A percentile compares a stretch with the other conserved stretches of the same genome.
Evolutionary conservation across 352 stramenopile species (phyloP).

Genomic region (Phytophthora chlamydospora): DNA sequence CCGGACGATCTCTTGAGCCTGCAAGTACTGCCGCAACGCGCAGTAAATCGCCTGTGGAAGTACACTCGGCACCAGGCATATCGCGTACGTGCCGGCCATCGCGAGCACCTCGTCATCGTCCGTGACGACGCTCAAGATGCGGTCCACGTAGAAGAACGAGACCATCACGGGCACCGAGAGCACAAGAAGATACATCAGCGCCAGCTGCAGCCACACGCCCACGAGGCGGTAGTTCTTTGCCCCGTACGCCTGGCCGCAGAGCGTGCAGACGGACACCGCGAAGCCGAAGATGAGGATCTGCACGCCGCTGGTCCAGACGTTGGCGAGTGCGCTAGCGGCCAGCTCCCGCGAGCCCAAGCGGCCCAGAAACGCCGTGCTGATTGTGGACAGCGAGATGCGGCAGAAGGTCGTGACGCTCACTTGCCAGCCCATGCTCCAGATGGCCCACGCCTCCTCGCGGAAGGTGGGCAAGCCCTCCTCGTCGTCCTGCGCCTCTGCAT

Average conservation of each 20-base stretch:
- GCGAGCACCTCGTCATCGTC: slow-evolving; percentile 67
- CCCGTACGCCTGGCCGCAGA: slow-evolving; percentile 82
- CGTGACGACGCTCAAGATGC: slow-evolving; percentile 68
- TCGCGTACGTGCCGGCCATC: slow-evolving; percentile 69
- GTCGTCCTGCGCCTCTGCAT: slow-evolving; percentile 1
- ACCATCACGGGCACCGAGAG: slow-evolving; percentile 77
- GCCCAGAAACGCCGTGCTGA: slow-evolving; percentile 80
- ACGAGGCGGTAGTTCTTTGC: slow-evolving; percentile 82
- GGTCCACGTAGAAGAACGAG: slow-evolving; percentile 85
- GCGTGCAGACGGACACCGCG: slow-evolving; percentile 78
- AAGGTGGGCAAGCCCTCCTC: slow-evolving; percentile 37
- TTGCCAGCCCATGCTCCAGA: slow-evolving; percentile 87
- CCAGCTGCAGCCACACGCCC: slow-evolving; percentile 81
- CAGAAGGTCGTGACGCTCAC: slow-evolving; percentile 85
- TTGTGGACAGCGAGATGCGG: slow-evolving; percentile 79
- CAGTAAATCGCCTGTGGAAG: slow-evolving; percentile 77
- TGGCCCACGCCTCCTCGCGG: slow-evolving; percentile 62
- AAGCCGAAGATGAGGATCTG: slow-evolving; percentile 85
- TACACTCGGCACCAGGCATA: slow-evolving; percentile 64
- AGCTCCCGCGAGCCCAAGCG: slow-evolving; percentile 79
- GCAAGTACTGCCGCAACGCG: slow-evolving; percentile 77
- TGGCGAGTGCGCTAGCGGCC: slow-evolving; percentile 68
- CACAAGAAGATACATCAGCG: slow-evolving; percentile 69
- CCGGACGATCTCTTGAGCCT: slow-evolving; percentile 82
- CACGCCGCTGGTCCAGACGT: slow-evolving; percentile 82